Evolutionary conservation across 495 filamentous ascomycete genomes (phyloP), one percentile per base, ranked within the genome.

Genomic region (Tuber calosporum): DNA sequence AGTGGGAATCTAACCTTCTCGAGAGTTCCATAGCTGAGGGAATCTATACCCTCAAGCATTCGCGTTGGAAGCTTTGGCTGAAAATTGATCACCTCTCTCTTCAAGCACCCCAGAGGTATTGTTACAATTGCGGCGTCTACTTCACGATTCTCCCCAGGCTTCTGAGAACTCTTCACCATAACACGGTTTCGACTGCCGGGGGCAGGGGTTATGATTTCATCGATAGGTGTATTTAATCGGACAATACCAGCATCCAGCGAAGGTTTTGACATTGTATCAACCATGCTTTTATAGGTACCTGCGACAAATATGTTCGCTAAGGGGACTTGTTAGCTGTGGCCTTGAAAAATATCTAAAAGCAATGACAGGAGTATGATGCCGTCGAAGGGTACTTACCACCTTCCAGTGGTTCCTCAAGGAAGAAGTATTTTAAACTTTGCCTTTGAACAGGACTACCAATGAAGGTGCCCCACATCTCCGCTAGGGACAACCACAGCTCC

Each of bases 331-430:
- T 38, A 78, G 71, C 40, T 77, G 69, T 37, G 22, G 41, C 40
- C 71, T n/a, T 22, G 34, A 43, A 30, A 68, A 19, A 45, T 11
- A 42, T 13, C 37, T 39, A 39, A 67, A 62, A 69, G 26, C 26
- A n/a, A 72, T 30, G n/a, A 15, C 53, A 3, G 53, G 53, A 30
- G 53, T 4, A 17, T 30, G 53, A 30, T 30, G 53, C 26, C 13
- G 9, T 62, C 11, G 15, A 62, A 11, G 11, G 68, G n/a, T 53
- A 85, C 88, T 81, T 82, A 92, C 92, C 90, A 68, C 93, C 94
- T 79, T 96, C 94, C 79, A 97, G 89, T 73, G 91, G 93, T 83
- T 97, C 93, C 82, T 99, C 95, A n/a, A 99, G 81, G 86, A 90
- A 94, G 79, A 97, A 96, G 83, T 93, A 97, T 81, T 90, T 95